Percentiles rank a stretch among this genome's conserved stretches.
Conservation (phyloP, 2,329 filamentous ascomycete genomes). For the Periconia sp. region DNA sequence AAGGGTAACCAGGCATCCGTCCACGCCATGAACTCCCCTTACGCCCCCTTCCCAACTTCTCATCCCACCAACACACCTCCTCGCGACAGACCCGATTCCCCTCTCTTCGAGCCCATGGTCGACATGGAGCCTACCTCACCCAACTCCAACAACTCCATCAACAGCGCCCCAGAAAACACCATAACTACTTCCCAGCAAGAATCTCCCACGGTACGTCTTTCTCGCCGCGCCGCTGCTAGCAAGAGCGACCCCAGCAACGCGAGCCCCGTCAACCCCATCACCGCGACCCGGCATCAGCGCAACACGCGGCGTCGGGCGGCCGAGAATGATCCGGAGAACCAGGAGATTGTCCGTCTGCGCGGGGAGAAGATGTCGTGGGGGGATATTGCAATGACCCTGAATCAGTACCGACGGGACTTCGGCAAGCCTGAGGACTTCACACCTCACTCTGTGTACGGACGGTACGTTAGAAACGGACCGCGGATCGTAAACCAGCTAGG, state of each 20-base stretch:
- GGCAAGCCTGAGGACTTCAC: constrained; percentile 25
- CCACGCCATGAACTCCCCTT: constrained; percentile 2
- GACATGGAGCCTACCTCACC: neutral
- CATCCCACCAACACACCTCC: neutral
- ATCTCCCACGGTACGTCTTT: constrained; percentile 8
- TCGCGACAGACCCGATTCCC: neutral
- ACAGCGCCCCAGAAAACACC: neutral
- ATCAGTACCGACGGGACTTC: constrained; percentile 18
- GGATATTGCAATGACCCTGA: constrained; percentile 31
- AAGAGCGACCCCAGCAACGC: constrained; percentile 17
- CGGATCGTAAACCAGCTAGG: constrained; percentile 25
- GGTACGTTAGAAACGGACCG: constrained; percentile 36
- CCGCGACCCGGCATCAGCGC: constrained; percentile 6
- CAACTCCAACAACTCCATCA: neutral
- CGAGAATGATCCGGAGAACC: constrained; percentile 34
- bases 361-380: constrained; percentile 26
- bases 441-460: constrained; percentile 36
- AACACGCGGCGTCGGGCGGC: neutral
- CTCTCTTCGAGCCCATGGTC: constrained; percentile 15
- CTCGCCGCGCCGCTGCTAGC: constrained; percentile 20
- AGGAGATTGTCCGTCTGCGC: constrained; percentile 36
- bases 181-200: no score
- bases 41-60: neutral
- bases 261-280: constrained; percentile 14
- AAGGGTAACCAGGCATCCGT: neutral